A percentile compares a stretch with the other conserved stretches of the same genome.
Evolutionary conservation across 306 rosid genomes (phyloP).

Genomic region (Echinosophora koreensis): DNA sequence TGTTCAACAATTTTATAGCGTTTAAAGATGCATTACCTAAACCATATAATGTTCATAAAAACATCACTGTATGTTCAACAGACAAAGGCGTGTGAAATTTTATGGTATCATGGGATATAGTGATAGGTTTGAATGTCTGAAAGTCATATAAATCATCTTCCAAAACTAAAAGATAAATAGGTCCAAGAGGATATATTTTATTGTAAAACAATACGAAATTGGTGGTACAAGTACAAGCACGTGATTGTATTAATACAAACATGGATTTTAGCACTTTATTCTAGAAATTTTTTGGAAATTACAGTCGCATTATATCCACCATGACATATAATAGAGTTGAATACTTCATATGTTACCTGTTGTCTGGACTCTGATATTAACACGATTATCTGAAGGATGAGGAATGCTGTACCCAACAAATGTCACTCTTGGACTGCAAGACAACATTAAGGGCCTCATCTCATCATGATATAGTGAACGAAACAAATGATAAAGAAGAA

Average conservation of each 20-base stretch:
- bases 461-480: conserved; percentile 26
- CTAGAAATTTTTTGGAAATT: conserved; percentile 12
- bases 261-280: conserved; percentile 1
- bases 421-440: conserved; percentile 74
- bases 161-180: neutral
- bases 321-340: neutral
- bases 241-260: neutral
- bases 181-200: neutral
- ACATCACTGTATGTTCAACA: neutral
- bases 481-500: conserved; percentile 9
- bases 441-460: conserved; percentile 20
- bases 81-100: too few relatives aligned
- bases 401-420: conserved; percentile 91
- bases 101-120: neutral
- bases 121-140: neutral
- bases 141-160: neutral
- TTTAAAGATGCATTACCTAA: neutral
- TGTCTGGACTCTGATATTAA: conserved; percentile 82
- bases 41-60: neutral
- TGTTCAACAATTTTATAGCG: too few relatives aligned
- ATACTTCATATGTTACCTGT: conserved; percentile 61
- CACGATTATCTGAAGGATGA: conserved; percentile 87
- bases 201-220: neutral
- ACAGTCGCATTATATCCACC: neutral
- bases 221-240: neutral